Percentiles rank a stretch among this genome's conserved stretches.
Conservation (phyloP, 257 asterid species). For the Gentiana straminea region DNA sequence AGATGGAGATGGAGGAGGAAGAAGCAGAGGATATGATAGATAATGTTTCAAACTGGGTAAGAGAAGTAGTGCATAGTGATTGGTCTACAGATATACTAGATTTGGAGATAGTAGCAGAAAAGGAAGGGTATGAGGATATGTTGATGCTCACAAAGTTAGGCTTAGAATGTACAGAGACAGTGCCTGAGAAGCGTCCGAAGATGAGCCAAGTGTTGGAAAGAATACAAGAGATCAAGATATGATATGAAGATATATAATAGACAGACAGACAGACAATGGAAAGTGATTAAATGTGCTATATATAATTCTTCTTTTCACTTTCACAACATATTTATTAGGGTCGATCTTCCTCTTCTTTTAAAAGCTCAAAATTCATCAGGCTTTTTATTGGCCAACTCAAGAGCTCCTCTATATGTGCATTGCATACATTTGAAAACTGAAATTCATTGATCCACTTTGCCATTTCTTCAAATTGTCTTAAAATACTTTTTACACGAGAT, state of each 20-base stretch:
- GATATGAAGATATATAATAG: background rate
- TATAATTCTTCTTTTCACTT: too few species aligned
- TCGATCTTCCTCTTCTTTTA: background rate
- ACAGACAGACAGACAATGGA: background rate
- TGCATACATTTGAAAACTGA: too few species aligned
- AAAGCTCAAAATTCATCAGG: too few species aligned
- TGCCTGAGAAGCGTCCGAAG: conserved; percentile 38
- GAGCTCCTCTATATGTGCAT: too few species aligned
- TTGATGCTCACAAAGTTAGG: conserved; percentile 53
- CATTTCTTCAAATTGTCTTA: too few species aligned
- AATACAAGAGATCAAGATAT: conserved; percentile 22
- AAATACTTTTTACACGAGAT: too few species aligned
- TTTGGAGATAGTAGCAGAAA: conserved; percentile 44
- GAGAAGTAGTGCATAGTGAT: conserved; percentile 32
- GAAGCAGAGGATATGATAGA: conserved; percentile 1
- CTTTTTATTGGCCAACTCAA: too few species aligned
- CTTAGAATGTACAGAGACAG: conserved; percentile 43
- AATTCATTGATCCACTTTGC: too few species aligned
- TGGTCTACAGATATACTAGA: conserved; percentile 79
- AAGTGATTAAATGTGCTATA: background rate
- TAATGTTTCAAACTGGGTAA: conserved; percentile 59
- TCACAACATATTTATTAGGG: too few species aligned
- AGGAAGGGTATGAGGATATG: conserved; percentile 53
- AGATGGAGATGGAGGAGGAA: conserved; percentile 1
- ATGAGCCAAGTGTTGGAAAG: conserved; percentile 35